Base-by-base conservation (phyloP, 2,329 filamentous ascomycete species). In the Aspergillus sp. region DNA sequence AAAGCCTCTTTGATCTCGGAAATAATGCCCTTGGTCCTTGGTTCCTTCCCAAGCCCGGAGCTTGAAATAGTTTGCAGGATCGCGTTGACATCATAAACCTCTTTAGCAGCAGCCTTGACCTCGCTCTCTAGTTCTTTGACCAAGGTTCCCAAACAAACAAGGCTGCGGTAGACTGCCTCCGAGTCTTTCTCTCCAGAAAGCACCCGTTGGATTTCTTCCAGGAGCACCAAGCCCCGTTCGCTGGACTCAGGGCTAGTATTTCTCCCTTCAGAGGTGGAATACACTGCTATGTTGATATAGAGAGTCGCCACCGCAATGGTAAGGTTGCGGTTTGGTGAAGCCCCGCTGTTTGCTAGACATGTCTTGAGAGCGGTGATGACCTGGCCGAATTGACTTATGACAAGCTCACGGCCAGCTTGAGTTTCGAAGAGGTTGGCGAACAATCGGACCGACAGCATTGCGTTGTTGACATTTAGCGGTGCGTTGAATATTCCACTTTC, bases 401-500 rank as follows among this genome's bases (percentile, higher is more conserved):
- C 85, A 3, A 91, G 76, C 46, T 79, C 77, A 20, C 90, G 85
- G 15, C 95, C 95, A 56, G 88, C 81, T 0, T 85, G 78, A 0
- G 90, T 90, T 59, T 85, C 83, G 69, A 97, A 96, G 7, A 97
- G 79, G 66, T 99, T 99, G 30, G 86, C 88, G 49, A 98, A 81
- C 13, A 88, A 85, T 4, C 95, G 89, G 12, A 91, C 81, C 0
- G 89, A 87, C 80, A 99, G 89, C 88, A 98, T 96, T 11, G 86
- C 84, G 64, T 91, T 91, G 74, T 97, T 97, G 53, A 88, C 82
- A 39, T 86, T 86, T 0, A 89, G 79, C 2, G 85, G 80, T 0
- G 82, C 77, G 8, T 86, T 82, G 53, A 88, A 85, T 2, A 86
- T 80, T 1, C 75, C 83, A 51, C 81, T 84, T 44, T 71, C 72